Evolutionary conservation across 1,284 basidiomycete genomes (phyloP).

Genomic region (Fomitiporia mediterranea): DNA sequence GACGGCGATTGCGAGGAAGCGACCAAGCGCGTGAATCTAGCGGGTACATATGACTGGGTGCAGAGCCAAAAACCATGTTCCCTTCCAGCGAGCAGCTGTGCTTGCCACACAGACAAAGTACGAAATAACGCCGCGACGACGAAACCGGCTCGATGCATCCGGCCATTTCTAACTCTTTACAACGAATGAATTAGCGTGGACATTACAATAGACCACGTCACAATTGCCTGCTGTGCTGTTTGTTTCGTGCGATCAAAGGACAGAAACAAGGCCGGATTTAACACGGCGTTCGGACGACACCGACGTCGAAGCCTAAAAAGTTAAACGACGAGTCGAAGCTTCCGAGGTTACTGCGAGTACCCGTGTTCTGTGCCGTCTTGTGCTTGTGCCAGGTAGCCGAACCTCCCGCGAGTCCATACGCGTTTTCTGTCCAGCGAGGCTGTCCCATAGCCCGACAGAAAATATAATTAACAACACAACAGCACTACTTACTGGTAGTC

Average conservation of each 20-base stretch:
- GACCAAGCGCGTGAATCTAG: not conserved
- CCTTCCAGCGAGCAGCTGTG: not conserved
- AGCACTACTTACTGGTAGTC: not conserved
- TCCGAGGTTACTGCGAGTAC: conserved; percentile 1
- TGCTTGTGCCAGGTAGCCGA: not conserved
- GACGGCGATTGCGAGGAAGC: conserved; percentile 6
- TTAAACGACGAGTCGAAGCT: conserved; percentile 5
- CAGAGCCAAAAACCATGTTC: not conserved
- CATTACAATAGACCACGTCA: not conserved
- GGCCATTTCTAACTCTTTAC: not conserved
- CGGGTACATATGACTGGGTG: not conserved
- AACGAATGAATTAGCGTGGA: not conserved
- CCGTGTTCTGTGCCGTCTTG: not conserved
- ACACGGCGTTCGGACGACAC: conserved; percentile 12
- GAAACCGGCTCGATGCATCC: not conserved
- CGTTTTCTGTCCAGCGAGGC: not conserved
- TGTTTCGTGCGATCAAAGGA: no score
- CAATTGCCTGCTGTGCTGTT: not conserved
- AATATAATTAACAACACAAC: not conserved
- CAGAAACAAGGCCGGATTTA: conserved; percentile 15
- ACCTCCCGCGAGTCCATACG: not conserved
- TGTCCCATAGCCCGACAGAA: not conserved
- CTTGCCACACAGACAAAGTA: conserved; percentile 1
- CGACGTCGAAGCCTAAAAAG: conserved; percentile 17
- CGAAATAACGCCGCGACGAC: not conserved